phyloP scores from a whole-genome alignment of 2,329 filamentous ascomycete genomes.

The Neocatenulostroma microsporum region DNA sequence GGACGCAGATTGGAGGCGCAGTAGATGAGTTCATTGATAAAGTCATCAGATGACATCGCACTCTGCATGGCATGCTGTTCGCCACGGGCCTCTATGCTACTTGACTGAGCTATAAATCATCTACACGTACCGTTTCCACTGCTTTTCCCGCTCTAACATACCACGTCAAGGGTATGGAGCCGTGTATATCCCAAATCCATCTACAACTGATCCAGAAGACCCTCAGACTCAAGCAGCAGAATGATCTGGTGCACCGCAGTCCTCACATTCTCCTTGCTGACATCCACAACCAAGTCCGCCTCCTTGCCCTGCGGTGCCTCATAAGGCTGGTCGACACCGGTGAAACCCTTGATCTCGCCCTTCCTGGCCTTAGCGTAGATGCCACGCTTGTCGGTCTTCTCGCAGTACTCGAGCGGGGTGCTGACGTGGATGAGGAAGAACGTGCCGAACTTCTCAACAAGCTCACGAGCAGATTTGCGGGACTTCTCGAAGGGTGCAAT shows the following conservation, averaged over 20 bases:
- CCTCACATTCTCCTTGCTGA: constrained; percentile 78
- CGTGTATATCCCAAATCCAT: too few species aligned
- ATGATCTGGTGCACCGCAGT: constrained; percentile 97
- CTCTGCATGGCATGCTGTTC: too few species aligned
- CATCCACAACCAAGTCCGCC: constrained; percentile 75
- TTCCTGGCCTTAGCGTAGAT: constrained; percentile 76
- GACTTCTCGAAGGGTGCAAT: constrained; percentile 87
- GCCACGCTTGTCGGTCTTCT: constrained; percentile 90
- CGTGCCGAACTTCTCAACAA: constrained; percentile 77
- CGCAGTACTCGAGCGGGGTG: constrained; percentile 82
- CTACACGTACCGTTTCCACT: too few species aligned
- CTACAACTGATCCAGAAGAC: constrained; percentile 65
- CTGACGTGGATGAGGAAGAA: constrained; percentile 96
- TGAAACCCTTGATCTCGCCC: constrained; percentile 97
- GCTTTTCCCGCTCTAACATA: not conserved
- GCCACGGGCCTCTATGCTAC: too few species aligned
- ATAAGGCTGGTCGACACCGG: constrained; percentile 95
- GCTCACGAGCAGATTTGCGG: constrained; percentile 68
- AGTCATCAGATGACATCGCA: too few species aligned
- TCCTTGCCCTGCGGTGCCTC: constrained; percentile 75
- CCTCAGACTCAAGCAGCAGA: constrained; percentile 79
- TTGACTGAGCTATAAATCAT: too few species aligned
- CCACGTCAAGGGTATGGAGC: not conserved
- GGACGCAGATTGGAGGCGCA: constrained; percentile 32
- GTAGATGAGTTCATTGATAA: constrained; percentile 10